Conservation (phyloP, 2,329 filamentous ascomycete species). For the Aspergillus novofumigatus region DNA sequence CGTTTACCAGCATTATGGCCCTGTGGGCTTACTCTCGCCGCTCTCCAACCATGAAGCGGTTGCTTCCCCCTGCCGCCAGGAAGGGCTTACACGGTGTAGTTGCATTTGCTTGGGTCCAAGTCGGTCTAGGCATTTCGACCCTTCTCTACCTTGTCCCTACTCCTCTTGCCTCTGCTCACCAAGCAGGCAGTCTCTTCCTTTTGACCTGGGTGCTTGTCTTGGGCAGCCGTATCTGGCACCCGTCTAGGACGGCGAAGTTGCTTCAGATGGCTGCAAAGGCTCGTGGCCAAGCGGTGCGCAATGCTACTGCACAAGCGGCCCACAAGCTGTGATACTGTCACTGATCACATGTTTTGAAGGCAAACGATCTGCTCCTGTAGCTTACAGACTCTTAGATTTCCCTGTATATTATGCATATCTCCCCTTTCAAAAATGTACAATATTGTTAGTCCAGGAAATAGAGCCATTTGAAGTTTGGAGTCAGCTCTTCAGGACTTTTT, state of each 20-base stretch:
- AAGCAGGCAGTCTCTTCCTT: slow-evolving; percentile 82
- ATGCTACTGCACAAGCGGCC: slow-evolving; percentile 20
- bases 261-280: slow-evolving; percentile 47
- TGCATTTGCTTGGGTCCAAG: slow-evolving; percentile 78
- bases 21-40: slow-evolving; percentile 78
- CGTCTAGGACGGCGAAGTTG: slow-evolving; percentile 59
- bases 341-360: background rate
- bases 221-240: slow-evolving; percentile 71
- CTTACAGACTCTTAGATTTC: background rate
- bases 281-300: slow-evolving; percentile 24
- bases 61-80: slow-evolving; percentile 53
- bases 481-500: background rate
- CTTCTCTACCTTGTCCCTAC: slow-evolving; percentile 91
- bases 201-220: slow-evolving; percentile 78
- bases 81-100: slow-evolving; percentile 75
- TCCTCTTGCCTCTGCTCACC: slow-evolving; percentile 82
- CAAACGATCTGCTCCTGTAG: background rate
- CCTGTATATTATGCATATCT: background rate
- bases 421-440: background rate
- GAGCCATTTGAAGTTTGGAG: background rate
- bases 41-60: slow-evolving; percentile 58
- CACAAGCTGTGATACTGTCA: slow-evolving; percentile 13
- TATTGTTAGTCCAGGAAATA: background rate
- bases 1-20: slow-evolving; percentile 73
- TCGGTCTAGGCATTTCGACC: slow-evolving; percentile 80